Evolutionary conservation across 2,329 filamentous ascomycete genomes (phyloP), one percentile per base, ranked within the genome.

Genomic region (Nemania diffusa): DNA sequence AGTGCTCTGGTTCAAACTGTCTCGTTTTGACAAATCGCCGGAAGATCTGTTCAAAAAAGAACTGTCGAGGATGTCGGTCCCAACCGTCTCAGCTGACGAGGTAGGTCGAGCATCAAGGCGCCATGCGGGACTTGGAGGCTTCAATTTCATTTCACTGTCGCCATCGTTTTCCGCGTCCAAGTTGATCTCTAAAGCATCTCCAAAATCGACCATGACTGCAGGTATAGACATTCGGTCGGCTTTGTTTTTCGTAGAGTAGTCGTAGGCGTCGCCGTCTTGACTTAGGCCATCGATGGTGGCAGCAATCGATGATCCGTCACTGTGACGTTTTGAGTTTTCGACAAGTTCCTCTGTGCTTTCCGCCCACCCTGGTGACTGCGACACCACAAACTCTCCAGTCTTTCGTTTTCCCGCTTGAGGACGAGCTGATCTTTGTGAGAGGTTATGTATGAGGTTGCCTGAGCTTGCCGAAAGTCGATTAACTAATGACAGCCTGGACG

Each of bases 231-330:
- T 76, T 62, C 72, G 75, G 0, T 70, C 71, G 0, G 50, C 46
- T 24, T 79, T 73, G 17, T 57, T 72, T 1, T 69, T 69, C 5
- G 64, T 52, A 1, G 77, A 40, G 0, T 78, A 78, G 3, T 73
- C 69, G 7, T 78, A 78, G 15, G 76, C 77, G 26, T 80, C 80
- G 2, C 77, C 84, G 37, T 80, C 79, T 7, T 79, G 72, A 71
- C 84, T 87, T 68, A 85, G 79, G 7, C 82, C 81, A 67, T 90
- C 88, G 64, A 89, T 73, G 0, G 87, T 90, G 6, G 87, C 88
- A 29, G 83, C 85, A 32, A 90, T 72, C 0, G 88, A 90, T 44
- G 82, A 83, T 48, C 77, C 77, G 55, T 86, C 67, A 53, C 63
- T 84, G 32, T 82, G 79, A 55, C 76, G 73, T 40, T 69, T 76